These are phyloP conservation scores for Nicotiana noctiflora DNA, from an alignment of 257 asterid genomes.

Conservation along the genomic window DNA sequence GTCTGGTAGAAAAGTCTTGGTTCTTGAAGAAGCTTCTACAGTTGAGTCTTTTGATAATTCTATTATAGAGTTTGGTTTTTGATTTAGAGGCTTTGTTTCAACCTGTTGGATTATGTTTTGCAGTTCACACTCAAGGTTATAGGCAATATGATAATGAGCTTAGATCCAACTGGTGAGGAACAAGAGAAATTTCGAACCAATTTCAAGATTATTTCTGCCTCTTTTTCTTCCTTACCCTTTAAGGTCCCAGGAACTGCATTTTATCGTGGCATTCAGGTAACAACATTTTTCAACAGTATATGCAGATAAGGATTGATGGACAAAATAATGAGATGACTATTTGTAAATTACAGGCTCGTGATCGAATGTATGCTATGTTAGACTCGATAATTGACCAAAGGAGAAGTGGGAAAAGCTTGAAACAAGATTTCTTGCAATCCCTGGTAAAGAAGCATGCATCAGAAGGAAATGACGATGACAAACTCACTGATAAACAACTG, in stretches of 20 bases:
- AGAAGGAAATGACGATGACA: conserved; percentile 46
- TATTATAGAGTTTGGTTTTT: not conserved
- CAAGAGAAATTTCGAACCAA: conserved; percentile 70
- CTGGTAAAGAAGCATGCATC: conserved; percentile 46
- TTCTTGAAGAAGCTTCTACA: conserved; percentile 77
- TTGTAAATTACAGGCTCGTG: conserved; percentile 50
- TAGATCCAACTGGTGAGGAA: conserved; percentile 75
- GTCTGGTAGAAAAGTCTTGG: conserved; percentile 41
- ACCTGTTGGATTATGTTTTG: conserved; percentile 12
- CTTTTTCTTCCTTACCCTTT: conserved; percentile 70
- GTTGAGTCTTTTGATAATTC: conserved; percentile 26
- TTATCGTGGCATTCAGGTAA: conserved; percentile 72
- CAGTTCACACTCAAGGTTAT: conserved; percentile 86
- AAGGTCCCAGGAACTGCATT: conserved; percentile 82
- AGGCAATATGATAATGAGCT: conserved; percentile 88
- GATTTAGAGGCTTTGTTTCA: conserved; percentile 8
- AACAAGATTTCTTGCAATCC: conserved; percentile 69
- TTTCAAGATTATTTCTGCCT: conserved; percentile 69
- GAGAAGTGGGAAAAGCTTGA: conserved; percentile 44
- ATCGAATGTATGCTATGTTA: conserved; percentile 68
- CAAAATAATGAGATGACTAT: not conserved
- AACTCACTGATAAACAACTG: conserved; percentile 71
- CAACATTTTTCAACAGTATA: not conserved
- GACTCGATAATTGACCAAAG: conserved; percentile 55
- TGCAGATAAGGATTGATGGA: not conserved